Percentiles rank a stretch among this genome's conserved stretches.
These are phyloP conservation scores for Fusarium neocosmosporiellum DNA, from an alignment of 2,329 filamentous ascomycete species.

Conservation along the genomic window DNA sequence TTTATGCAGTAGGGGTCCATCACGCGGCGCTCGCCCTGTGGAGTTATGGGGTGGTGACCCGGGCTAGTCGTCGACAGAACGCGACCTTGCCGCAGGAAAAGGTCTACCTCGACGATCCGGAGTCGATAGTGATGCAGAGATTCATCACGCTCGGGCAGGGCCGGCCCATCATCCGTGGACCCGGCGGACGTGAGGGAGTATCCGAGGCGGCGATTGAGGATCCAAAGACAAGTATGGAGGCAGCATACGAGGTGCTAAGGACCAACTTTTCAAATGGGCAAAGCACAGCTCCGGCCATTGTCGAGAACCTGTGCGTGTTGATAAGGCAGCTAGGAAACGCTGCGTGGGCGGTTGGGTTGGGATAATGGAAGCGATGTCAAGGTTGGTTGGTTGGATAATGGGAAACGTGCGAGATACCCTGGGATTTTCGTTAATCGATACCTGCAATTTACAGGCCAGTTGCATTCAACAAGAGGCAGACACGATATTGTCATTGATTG, in stretches of 20 bases:
- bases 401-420: background rate
- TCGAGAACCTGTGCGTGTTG: conserved; percentile 74
- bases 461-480: background rate
- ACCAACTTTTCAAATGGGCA: conserved; percentile 60
- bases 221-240: conserved; percentile 67
- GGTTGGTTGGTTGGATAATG: background rate
- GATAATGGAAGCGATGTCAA: conserved; percentile 26
- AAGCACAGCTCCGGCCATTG: conserved; percentile 66
- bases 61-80: conserved; percentile 51
- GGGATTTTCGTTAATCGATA: background rate
- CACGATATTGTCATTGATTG: background rate
- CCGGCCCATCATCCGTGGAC: conserved; percentile 59
- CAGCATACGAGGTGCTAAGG: conserved; percentile 66
- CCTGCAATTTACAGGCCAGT: background rate
- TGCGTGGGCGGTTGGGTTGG: conserved; percentile 53
- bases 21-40: conserved; percentile 76
- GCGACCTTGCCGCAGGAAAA: conserved; percentile 50
- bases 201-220: conserved; percentile 62
- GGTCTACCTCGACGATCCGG: conserved; percentile 67
- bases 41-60: conserved; percentile 72
- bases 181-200: conserved; percentile 42
- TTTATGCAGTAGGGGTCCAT: conserved; percentile 75
- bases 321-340: conserved; percentile 70
- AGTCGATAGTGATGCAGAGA: conserved; percentile 63
- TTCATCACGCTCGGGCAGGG: conserved; percentile 69